Percentiles rank a stretch among this genome's conserved stretches.
Conservation (phyloP, 2,329 filamentous ascomycete species). For the Harringtonia aguacate region DNA sequence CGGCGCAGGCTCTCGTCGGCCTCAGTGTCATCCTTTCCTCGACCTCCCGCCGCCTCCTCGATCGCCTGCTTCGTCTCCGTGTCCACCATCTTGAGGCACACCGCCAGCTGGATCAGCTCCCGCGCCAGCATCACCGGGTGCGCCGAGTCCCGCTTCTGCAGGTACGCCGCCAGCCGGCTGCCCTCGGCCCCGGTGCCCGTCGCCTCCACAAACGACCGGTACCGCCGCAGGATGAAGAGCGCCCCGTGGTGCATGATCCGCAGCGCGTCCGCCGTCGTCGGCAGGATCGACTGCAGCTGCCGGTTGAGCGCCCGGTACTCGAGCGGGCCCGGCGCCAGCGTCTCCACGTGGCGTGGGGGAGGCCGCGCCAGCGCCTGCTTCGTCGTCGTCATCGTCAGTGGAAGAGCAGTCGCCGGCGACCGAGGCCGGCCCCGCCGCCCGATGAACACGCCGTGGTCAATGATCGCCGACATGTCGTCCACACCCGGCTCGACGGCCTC, state of each 20-base stretch:
- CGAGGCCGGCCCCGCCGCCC: no score
- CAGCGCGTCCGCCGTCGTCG: slow-evolving; percentile 10
- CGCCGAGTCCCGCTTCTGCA: background rate
- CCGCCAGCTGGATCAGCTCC: slow-evolving; percentile 8
- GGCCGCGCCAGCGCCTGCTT: no score
- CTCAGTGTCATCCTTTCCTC: no score
- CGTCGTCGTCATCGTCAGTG: no score
- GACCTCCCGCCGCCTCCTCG: background rate
- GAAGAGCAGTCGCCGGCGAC: no score
- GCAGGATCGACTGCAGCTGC: slow-evolving; percentile 13
- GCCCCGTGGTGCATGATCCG: slow-evolving; percentile 9
- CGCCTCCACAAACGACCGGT: slow-evolving; percentile 13
- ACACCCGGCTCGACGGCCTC: no score
- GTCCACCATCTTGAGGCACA: slow-evolving; percentile 7
- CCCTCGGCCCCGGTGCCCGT: slow-evolving; percentile 7
- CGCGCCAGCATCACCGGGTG: slow-evolving; percentile 6
- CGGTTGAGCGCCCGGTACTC: slow-evolving; percentile 1
- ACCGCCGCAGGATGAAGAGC: slow-evolving; percentile 3
- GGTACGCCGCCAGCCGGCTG: slow-evolving; percentile 11
- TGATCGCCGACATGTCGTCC: no score
- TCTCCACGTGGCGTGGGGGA: no score
- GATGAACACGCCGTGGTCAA: no score
- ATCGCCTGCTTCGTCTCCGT: slow-evolving; percentile 12
- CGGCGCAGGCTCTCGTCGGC: no score
- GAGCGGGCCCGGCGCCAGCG: background rate